Percentiles rank a stretch among this genome's conserved stretches.
Evolutionary conservation across 257 asterid species (phyloP).

Genomic region (Plantago ovata): DNA sequence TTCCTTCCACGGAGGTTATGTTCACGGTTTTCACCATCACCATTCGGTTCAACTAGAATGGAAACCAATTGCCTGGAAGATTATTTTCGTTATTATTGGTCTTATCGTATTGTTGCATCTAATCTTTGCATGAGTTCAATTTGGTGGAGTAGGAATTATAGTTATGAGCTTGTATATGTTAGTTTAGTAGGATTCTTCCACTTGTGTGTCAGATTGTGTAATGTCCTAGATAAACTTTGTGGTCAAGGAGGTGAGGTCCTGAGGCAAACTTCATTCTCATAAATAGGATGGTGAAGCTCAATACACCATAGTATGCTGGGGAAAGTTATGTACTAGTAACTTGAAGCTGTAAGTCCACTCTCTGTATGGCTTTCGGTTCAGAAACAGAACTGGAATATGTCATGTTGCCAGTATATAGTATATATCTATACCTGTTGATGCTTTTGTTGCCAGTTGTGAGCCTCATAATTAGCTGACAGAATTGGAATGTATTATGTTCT

Average conservation of each 20-base stretch:
- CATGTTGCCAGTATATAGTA: not conserved
- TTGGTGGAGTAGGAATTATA: conserved; percentile 17
- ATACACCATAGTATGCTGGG: conserved; percentile 9
- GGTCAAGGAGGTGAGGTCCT: conserved; percentile 4
- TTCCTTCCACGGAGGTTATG: conserved; percentile 75
- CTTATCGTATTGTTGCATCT: conserved; percentile 41
- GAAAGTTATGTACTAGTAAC: conserved; percentile 8
- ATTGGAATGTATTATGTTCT: not conserved
- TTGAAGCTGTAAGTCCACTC: conserved; percentile 8
- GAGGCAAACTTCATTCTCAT: conserved; percentile 7
- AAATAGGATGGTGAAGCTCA: conserved; percentile 15
- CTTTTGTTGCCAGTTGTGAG: conserved; percentile 2
- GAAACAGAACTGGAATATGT: conserved; percentile 5
- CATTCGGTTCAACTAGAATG: conserved; percentile 47
- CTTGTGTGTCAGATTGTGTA: conserved; percentile 21
- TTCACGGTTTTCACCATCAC: conserved; percentile 64
- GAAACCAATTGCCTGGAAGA: conserved; percentile 49
- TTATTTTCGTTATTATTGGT: conserved; percentile 40
- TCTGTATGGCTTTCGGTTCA: not conserved
- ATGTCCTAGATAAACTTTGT: conserved; percentile 14
- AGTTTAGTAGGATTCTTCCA: conserved; percentile 25
- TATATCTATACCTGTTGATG: conserved; percentile 1
- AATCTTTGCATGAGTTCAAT: conserved; percentile 33
- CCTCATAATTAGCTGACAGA: not conserved
- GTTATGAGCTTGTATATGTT: conserved; percentile 27